Evolutionary conservation across 2,329 filamentous ascomycete species (phyloP).

Genomic region (Stemphylium lycopersici): DNA sequence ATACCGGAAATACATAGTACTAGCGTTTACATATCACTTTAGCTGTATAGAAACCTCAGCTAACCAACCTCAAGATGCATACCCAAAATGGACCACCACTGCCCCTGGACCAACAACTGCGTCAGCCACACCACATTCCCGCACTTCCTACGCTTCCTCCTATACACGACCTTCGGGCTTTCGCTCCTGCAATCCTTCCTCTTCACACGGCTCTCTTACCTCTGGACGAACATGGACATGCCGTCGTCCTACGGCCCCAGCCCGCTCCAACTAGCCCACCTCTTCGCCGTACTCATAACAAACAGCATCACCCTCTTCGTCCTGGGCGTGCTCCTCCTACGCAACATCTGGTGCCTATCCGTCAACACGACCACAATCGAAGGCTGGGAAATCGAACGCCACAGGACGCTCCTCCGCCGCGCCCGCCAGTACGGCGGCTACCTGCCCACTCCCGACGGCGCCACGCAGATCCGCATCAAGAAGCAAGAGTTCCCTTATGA

Average conservation of each 20-base stretch:
- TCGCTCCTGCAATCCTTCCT: slow-evolving; percentile 66
- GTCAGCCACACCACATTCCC: slow-evolving; percentile 82
- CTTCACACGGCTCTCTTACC: slow-evolving; percentile 61
- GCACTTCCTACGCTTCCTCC: slow-evolving; percentile 79
- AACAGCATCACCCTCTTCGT: slow-evolving; percentile 66
- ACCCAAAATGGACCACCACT: slow-evolving; percentile 86
- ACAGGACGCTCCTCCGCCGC: slow-evolving; percentile 53
- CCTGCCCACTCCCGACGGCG: slow-evolving; percentile 62
- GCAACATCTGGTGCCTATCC: slow-evolving; percentile 62
- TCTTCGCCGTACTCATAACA: slow-evolving; percentile 65
- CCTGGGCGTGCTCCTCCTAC: slow-evolving; percentile 69
- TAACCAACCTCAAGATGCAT: slow-evolving; percentile 61
- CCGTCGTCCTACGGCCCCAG: slow-evolving; percentile 75
- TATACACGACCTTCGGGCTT: slow-evolving; percentile 70
- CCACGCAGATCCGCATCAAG: slow-evolving; percentile 58
- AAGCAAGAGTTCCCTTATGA: slow-evolving; percentile 84
- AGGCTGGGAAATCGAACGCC: slow-evolving; percentile 67
- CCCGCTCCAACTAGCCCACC: slow-evolving; percentile 62
- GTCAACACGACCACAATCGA: slow-evolving; percentile 83
- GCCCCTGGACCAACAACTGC: slow-evolving; percentile 84
- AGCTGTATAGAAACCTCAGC: background rate
- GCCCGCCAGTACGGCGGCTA: slow-evolving; percentile 61
- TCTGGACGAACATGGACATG: slow-evolving; percentile 71
- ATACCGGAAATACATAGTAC: no score
- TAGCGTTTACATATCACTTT: no score